Base-by-base conservation (phyloP, 2,329 filamentous ascomycete genomes). In the Purpureocillium takamizusanense region DNA sequence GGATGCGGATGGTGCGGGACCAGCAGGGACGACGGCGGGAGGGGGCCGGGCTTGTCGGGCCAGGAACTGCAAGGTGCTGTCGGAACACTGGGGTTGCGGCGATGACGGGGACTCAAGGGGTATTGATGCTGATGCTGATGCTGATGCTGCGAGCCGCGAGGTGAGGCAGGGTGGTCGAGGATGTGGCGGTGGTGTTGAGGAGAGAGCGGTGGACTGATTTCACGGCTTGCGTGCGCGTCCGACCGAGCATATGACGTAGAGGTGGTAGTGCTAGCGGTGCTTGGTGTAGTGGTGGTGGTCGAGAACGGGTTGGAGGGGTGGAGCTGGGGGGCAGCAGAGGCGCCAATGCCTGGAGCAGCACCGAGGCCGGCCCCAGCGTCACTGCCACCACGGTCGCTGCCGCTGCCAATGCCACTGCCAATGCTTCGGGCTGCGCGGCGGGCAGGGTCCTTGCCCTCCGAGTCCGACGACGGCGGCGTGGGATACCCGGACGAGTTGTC, bases 391-490 rank as follows among this genome's bases (percentile, higher is more conserved):
- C n/a, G 6, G 28, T 13, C 11, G 6, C 28, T 30, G 28, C 28
- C 28, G 6, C 28, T 30, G 28, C 28, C 11, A 12, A 6, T 30
- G 28, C n/a, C 28, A 14, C 28, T 30, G 28, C 28, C 28, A 4
- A 6, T 13, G 28, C n/a, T 12, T 5, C 11, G 11, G 12, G 28
- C 28, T 6, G 7, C 28, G 28, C 11, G 7, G 11, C 11, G 5
- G 23, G 3, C 10, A 4, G 14, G 64, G 14, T 66, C 67, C 14
- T 75, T 73, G 47, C 67, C 74, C 41, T 67, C 67, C 29, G 28
- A 5, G 6, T 30, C n/a, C 28, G 76, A 78, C 18, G 63, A 55
- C 33, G 74, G 76, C 25, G 73, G 73, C 39, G 70, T 74, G n/a
- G 36, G 42, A 37, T 44, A 40, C 18, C 13, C 25, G 25, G 32